A percentile compares a stretch with the other conserved stretches of the same genome.
These are phyloP conservation scores for Nicotiana noctiflora DNA, from an alignment of 257 asterid species.

Conservation along the genomic window DNA sequence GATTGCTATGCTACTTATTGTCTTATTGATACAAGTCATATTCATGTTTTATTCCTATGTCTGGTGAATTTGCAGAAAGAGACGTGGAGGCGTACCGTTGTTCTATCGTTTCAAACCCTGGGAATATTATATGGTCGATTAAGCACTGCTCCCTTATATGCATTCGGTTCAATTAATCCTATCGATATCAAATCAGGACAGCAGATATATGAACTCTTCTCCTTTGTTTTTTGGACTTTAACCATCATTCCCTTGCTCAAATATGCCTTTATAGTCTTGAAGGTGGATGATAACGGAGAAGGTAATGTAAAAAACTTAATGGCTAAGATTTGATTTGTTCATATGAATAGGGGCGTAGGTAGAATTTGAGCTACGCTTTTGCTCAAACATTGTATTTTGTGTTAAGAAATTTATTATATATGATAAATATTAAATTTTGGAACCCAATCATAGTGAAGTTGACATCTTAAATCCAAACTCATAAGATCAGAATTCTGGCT, in stretches of 20 bases:
- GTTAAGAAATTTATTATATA: no score
- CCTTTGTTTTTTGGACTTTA: conserved; percentile 82
- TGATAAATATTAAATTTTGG: no score
- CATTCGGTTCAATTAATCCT: conserved; percentile 59
- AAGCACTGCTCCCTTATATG: conserved; percentile 87
- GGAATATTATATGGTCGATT: conserved; percentile 88
- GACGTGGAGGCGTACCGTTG: conserved; percentile 47
- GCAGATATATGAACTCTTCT: conserved; percentile 70
- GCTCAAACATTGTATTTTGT: no score
- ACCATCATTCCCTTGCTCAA: conserved; percentile 77
- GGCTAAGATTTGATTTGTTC: not conserved
- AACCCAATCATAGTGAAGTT: no score
- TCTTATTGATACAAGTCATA: no score
- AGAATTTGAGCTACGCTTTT: no score
- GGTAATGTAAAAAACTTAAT: conserved; percentile 31
- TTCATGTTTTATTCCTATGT: not conserved
- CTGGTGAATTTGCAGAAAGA: conserved; percentile 29
- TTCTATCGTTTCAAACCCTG: conserved; percentile 85
- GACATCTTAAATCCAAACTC: no score
- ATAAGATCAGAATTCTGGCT: no score
- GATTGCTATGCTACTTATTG: not conserved
- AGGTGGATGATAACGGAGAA: conserved; percentile 86
- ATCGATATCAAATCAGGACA: conserved; percentile 39
- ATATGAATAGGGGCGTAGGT: no score
- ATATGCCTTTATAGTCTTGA: conserved; percentile 60